Base-by-base conservation (phyloP, 495 filamentous ascomycete genomes). In the Astrothelium macrocarpum region DNA sequence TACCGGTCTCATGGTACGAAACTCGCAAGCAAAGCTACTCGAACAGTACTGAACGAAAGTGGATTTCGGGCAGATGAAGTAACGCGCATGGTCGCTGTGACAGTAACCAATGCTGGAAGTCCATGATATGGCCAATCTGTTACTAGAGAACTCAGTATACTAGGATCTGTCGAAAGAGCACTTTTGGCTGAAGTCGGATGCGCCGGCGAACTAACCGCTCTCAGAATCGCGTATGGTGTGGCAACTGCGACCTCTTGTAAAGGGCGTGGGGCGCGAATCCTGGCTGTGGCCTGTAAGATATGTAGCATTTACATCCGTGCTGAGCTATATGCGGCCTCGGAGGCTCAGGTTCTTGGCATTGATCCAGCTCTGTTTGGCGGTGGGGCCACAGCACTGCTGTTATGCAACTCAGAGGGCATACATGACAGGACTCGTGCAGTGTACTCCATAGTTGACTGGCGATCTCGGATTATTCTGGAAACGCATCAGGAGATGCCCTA, bases 41-140 rank as follows among this genome's bases (percentile, higher is more conserved):
- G 75, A 29, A 86, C 86, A 68, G 85, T 85, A 0, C 73, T 88
- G n/a, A 59, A 67, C 56, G 84, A 85, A 71, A 79, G 81, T 42
- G 73, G 76, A 18, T 72, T 82, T 11, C 73, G 73, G 31, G 64
- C 77, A 1, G 65, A 67, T 1, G 76, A 85, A 11, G 81, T 88
- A 61, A 88, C 85, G 26, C 86, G 88, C 68, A 77, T 85, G 60
- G 82, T 88, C 14, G 83, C 82, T 20, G 86, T 85, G 0, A 87
- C 85, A 25, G 85, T 83, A 62, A 88, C 85, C 32, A 81, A 86
- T 67, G 81, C 80, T n/a, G 85, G 84, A 28, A 87, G 85, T 70
- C 85, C 85, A 9, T 85, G 85, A 3, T 87, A 83, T 68, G 85
- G 87, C 71, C 82, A 85, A 65, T 84, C 76, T 60, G 85, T 87